phyloP scores from a whole-genome alignment of 441 rosid genomes.

The Dalechampia spathulata region DNA sequence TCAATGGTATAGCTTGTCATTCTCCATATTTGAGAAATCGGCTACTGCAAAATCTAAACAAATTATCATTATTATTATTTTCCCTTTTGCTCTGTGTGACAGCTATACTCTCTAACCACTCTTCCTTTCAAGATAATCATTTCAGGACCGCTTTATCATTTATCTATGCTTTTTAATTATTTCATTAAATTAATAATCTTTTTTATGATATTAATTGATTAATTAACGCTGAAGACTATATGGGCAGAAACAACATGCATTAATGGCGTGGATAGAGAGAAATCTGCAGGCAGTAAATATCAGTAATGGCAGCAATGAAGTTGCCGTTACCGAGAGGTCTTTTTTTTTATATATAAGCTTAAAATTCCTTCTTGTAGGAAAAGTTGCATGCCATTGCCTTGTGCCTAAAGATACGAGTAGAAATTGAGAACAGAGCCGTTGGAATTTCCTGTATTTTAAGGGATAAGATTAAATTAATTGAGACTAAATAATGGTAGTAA shows the following conservation, averaged over 20 bases:
- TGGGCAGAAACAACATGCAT: too few species aligned
- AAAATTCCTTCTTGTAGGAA: too few species aligned
- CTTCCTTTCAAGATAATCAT: too few species aligned
- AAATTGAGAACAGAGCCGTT: neutral
- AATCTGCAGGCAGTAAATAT: neutral
- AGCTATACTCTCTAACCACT: conserved; percentile 15
- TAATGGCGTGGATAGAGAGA: neutral
- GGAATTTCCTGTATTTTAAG: neutral
- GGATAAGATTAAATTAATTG: neutral
- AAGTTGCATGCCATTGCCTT: neutral
- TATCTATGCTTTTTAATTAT: too few species aligned
- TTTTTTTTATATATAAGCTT: neutral
- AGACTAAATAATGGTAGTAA: neutral
- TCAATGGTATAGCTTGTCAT: too few species aligned
- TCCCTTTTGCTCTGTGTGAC: conserved; percentile 1
- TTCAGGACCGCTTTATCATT: too few species aligned
- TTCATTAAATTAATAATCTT: too few species aligned
- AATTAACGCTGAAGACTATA: too few species aligned
- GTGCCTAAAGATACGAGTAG: neutral
- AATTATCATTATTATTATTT: neutral
- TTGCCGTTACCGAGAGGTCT: neutral
- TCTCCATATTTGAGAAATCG: too few species aligned
- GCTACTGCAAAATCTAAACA: too few species aligned
- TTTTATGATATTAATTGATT: too few species aligned
- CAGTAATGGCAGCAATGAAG: conserved; percentile 2